Percentiles rank a stretch among this genome's conserved stretches.
Conservation (phyloP, 2,329 filamentous ascomycete species). For the Xylaria polymorpha region DNA sequence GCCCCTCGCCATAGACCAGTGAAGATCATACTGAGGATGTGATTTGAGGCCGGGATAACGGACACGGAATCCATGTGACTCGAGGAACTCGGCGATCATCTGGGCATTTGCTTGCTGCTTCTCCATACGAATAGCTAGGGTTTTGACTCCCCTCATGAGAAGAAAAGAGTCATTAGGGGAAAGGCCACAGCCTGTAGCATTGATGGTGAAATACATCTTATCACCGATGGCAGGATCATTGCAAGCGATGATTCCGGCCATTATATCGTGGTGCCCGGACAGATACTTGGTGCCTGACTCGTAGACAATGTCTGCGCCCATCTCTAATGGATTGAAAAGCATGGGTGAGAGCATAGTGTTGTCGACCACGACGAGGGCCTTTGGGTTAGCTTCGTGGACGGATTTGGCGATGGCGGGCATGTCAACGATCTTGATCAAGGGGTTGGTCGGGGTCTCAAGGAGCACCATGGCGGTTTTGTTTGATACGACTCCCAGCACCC, state of each 20-base stretch:
- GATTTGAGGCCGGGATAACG: conserved; percentile 94
- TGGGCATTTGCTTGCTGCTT: conserved; percentile 96
- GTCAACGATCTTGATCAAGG: conserved; percentile 97
- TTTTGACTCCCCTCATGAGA: conserved; percentile 95
- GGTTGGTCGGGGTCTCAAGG: conserved; percentile 96
- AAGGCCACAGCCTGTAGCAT: conserved; percentile 92
- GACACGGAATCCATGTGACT: conserved; percentile 90
- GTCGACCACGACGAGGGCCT: conserved; percentile 89
- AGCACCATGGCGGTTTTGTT: conserved; percentile 94
- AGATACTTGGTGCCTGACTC: conserved; percentile 98
- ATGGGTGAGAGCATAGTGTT: conserved; percentile 99
- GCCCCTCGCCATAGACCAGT: conserved; percentile 94
- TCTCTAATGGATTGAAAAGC: conserved; percentile 90
- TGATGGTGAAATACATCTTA: conserved; percentile 96
- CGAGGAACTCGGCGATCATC: conserved; percentile 90
- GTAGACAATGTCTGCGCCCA: conserved; percentile 96
- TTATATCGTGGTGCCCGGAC: conserved; percentile 97
- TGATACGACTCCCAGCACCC: conserved; percentile 75
- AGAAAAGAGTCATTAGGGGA: conserved; percentile 97
- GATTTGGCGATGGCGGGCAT: conserved; percentile 81
- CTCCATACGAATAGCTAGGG: conserved; percentile 96
- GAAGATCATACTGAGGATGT: conserved; percentile 95
- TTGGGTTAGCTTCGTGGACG: conserved; percentile 80
- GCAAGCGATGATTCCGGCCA: conserved; percentile 95
- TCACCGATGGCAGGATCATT: conserved; percentile 86